Conservation (phyloP, 1,284 basidiomycete genomes). For the Polyporus tsugae region DNA sequence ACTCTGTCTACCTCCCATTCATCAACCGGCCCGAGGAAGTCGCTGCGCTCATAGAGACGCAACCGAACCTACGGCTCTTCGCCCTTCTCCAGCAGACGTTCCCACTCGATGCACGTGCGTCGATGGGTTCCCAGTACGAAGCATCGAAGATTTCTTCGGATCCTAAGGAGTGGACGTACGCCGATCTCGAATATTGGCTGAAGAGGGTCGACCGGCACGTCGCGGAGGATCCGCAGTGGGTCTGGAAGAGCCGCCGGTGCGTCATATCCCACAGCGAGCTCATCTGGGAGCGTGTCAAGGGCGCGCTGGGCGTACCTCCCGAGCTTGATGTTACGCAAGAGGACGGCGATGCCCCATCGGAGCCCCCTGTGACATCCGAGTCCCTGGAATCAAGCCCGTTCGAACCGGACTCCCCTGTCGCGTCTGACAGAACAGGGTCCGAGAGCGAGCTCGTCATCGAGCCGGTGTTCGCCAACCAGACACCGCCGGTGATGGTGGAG, state of each 20-base stretch:
- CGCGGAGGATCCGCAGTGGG: constrained; percentile 70
- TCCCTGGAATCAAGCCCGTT: constrained; percentile 25
- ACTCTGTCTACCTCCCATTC: constrained; percentile 78
- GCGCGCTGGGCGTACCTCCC: constrained; percentile 78
- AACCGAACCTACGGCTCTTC: constrained; percentile 73
- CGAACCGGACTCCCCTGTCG: constrained; percentile 29
- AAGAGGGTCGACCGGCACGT: constrained; percentile 65
- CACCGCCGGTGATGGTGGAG: constrained; percentile 25
- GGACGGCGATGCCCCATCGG: constrained; percentile 26
- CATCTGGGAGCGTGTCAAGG: constrained; percentile 85
- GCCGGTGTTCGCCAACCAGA: constrained; percentile 38
- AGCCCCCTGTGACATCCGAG: constrained; percentile 22
- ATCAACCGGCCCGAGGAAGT: constrained; percentile 78
- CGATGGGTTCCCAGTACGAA: constrained; percentile 36
- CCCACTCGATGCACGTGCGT: constrained; percentile 42
- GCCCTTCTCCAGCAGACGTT: constrained; percentile 76
- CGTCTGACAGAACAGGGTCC: constrained; percentile 17
- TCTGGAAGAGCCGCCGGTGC: constrained; percentile 67
- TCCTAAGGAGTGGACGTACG: constrained; percentile 64
- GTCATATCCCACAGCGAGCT: constrained; percentile 76
- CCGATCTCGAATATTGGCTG: constrained; percentile 67
- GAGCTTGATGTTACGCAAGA: constrained; percentile 72
- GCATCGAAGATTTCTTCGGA: constrained; percentile 45
- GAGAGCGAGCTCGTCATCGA: constrained; percentile 43
- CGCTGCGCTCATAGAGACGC: constrained; percentile 61